A percentile compares a stretch with the other conserved stretches of the same genome.
phyloP scores from a whole-genome alignment of 257 asterid species.

The Sherardia arvensis region DNA sequence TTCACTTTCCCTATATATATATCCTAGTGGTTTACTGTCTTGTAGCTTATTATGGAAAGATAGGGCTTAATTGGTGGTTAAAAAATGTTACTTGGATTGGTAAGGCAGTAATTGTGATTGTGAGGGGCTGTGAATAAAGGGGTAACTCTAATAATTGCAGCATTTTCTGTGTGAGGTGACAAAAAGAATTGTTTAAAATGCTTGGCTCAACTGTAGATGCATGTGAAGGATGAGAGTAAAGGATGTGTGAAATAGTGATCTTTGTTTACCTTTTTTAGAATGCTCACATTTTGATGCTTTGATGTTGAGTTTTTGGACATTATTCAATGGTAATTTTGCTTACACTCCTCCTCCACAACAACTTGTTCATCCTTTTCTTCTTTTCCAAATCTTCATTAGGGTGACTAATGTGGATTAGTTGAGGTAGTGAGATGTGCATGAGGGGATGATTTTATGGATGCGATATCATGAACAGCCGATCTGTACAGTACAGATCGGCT shows the following conservation, averaged over 20 bases:
- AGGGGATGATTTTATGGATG: not conserved
- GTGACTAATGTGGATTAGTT: no score
- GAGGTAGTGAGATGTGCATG: not conserved
- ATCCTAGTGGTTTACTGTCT: not conserved
- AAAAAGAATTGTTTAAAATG: not conserved
- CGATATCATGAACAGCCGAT: not conserved
- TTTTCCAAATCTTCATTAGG: not conserved
- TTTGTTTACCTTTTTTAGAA: not conserved
- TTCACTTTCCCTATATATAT: not conserved
- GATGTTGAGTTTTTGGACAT: not conserved
- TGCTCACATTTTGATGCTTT: not conserved
- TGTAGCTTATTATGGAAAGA: not conserved
- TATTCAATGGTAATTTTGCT: not conserved
- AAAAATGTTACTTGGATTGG: not conserved
- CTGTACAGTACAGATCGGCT: not conserved
- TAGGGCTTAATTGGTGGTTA: not conserved
- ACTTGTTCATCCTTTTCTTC: not conserved
- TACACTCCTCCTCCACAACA: not conserved
- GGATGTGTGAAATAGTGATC: not conserved
- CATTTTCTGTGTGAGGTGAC: slow-evolving; percentile 4
- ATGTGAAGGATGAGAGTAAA: slow-evolving; percentile 5
- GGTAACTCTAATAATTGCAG: not conserved
- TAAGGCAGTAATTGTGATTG: not conserved
- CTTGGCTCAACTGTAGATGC: not conserved
- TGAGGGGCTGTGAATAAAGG: not conserved